phyloP scores from a whole-genome alignment of 2,329 filamentous ascomycete species.

The Colletotrichum spinosum region DNA sequence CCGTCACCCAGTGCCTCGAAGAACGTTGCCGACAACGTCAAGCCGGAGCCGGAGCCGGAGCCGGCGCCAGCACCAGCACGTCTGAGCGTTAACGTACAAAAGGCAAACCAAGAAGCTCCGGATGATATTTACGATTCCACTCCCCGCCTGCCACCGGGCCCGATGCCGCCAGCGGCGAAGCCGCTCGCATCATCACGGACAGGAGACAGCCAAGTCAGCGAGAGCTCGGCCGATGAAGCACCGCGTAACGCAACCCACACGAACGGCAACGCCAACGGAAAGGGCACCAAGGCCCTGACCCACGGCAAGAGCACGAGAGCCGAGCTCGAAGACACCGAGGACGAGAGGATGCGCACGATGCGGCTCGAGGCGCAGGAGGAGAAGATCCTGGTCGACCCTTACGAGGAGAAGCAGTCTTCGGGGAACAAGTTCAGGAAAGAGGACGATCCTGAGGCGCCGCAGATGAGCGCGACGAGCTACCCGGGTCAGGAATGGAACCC shows the following conservation, averaged over 20 bases:
- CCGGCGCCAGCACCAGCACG: conserved; percentile 3
- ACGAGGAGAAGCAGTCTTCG: conserved; percentile 41
- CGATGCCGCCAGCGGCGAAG: conserved; percentile 10
- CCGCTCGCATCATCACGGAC: conserved; percentile 33
- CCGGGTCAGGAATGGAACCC: conserved; percentile 79
- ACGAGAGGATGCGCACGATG: conserved; percentile 58
- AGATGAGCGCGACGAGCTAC: conserved; percentile 76
- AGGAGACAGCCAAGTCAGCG: conserved; percentile 33
- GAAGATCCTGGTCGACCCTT: conserved; percentile 60
- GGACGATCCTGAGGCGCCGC: conserved; percentile 59
- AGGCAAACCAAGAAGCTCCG: conserved; percentile 39
- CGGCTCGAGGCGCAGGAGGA: conserved; percentile 62
- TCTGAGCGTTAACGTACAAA: conserved; percentile 38
- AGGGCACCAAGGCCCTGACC: conserved; percentile 21
- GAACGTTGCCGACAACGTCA: conserved; percentile 1
- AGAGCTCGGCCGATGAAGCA: conserved; percentile 31
- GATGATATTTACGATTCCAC: conserved; percentile 50
- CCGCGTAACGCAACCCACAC: conserved; percentile 34
- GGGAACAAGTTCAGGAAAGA: conserved; percentile 49
- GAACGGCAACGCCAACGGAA: conserved; percentile 34
- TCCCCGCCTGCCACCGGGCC: conserved; percentile 40
- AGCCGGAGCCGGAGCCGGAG: conserved; percentile 18
- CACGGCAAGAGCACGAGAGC: conserved; percentile 40
- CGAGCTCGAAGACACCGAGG: conserved; percentile 56
- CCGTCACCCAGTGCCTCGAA: not conserved